Conservation (phyloP, 176 grass and related monocot species). For the sorghum (Sorghum bicolor) region DNA sequence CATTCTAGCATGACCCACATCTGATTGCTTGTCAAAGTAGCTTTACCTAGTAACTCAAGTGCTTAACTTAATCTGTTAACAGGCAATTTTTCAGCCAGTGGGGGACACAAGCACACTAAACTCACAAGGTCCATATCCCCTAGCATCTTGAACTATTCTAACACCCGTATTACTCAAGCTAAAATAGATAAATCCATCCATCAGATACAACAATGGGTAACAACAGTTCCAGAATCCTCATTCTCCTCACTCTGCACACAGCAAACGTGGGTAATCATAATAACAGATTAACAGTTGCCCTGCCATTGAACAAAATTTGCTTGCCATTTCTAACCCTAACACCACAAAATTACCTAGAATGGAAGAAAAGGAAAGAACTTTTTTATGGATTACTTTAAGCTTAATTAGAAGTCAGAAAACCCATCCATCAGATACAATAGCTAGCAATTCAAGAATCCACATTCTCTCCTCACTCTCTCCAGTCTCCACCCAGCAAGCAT, state of each 20-base stretch:
- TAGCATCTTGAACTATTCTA: neutral
- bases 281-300: neutral
- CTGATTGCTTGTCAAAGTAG: neutral
- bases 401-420: too few relatives aligned
- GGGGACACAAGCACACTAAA: neutral
- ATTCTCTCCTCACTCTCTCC: too few relatives aligned
- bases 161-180: neutral
- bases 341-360: neutral
- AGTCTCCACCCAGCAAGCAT: too few relatives aligned
- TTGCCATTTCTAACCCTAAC: neutral
- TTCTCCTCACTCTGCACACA: neutral
- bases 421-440: neutral
- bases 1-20: neutral
- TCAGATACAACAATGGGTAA: neutral
- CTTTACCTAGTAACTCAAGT: neutral
- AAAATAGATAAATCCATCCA: neutral
- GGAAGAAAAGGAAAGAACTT: neutral
- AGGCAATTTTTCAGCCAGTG: neutral
- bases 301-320: neutral
- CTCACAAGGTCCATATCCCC: neutral
- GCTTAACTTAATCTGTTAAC: neutral
- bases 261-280: neutral
- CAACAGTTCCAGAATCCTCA: neutral
- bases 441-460: neutral
- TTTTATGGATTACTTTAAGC: neutral